Base-by-base conservation (phyloP, 257 asterid species). In the Petunia axillaris region DNA sequence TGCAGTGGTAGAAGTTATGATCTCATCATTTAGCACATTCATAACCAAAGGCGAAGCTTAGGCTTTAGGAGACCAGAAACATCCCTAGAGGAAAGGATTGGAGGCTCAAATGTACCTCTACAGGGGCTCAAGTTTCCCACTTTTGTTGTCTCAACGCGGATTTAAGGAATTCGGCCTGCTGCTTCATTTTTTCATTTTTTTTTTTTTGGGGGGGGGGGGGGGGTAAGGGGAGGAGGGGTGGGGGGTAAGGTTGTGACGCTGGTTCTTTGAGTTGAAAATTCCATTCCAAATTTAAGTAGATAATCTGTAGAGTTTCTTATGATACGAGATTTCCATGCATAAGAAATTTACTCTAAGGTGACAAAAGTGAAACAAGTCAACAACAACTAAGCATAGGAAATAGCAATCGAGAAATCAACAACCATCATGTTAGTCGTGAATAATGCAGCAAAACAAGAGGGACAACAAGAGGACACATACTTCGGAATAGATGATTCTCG, bases 401-500 rank as follows among this genome's bases (percentile, higher is more conserved):
- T 52, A 52, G 15, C 57, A 52, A 9, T 8, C 57, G 3, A 14
- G 2, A 50, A 71, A 71, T 11, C 0, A 67, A 71, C 15, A 11
- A 2, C 1, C 44, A 58, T 62, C 40, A 64, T 7, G 57, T 77
- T 44, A 35, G 44, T n/a, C 67, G 4, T n/a, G 8, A 63, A 58
- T 40, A 39, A 55, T 5, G 57, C 40, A 53, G 25, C 54, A 79
- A 66, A 74, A 25, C 52, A 78, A 57, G 82, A 82, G 75, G 60
- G 82, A 84, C 75, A 83, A 83, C 86, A 89, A 82, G 80, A 84
- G 59, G 37, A 81, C 50, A 83, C 92, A 81, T 93, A 95, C 98
- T 95, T 89, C 98, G 95, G 89, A 96, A 96, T 59, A 96, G 94
- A 86, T 96, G 99, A 84, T 96, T 96, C 87, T 92, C 99, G 35